These are phyloP conservation scores for Phoma sp. DNA, from an alignment of 2,329 filamentous ascomycete species.

Conservation along the genomic window DNA sequence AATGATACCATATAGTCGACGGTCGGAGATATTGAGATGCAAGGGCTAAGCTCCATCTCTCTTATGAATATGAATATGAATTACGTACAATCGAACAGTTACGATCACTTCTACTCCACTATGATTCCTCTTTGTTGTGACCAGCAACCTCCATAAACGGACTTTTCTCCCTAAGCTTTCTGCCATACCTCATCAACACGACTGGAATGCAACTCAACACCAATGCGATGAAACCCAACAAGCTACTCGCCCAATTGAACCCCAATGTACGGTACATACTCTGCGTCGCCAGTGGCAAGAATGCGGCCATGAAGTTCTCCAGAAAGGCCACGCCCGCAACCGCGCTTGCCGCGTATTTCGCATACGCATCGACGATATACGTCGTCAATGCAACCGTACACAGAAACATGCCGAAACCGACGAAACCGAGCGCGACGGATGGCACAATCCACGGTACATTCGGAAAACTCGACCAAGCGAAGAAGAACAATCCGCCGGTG, in stretches of 20 bases:
- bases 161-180: conserved; percentile 48
- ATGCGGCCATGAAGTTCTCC: conserved; percentile 58
- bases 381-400: conserved; percentile 55
- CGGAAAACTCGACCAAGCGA: conserved; percentile 57
- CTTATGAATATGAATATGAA: conserved; percentile 5
- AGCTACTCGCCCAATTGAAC: conserved; percentile 57
- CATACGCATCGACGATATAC: conserved; percentile 60
- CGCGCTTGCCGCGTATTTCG: conserved; percentile 57
- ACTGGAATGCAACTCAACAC: conserved; percentile 54
- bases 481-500: conserved; percentile 58
- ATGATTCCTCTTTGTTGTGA: conserved; percentile 16
- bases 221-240: conserved; percentile 55
- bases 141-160: conserved; percentile 48
- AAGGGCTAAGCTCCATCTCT: conserved; percentile 13
- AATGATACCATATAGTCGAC: background rate
- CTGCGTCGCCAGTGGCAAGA: conserved; percentile 56
- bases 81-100: background rate
- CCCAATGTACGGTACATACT: conserved; percentile 57
- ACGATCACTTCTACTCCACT: background rate
- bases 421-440: conserved; percentile 54
- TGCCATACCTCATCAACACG: conserved; percentile 52
- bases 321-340: conserved; percentile 57
- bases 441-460: conserved; percentile 56
- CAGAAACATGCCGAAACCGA: conserved; percentile 58
- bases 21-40: conserved; percentile 1